Conservation (phyloP, 2,329 filamentous ascomycete genomes). For the Thielaviopsis populi region DNA sequence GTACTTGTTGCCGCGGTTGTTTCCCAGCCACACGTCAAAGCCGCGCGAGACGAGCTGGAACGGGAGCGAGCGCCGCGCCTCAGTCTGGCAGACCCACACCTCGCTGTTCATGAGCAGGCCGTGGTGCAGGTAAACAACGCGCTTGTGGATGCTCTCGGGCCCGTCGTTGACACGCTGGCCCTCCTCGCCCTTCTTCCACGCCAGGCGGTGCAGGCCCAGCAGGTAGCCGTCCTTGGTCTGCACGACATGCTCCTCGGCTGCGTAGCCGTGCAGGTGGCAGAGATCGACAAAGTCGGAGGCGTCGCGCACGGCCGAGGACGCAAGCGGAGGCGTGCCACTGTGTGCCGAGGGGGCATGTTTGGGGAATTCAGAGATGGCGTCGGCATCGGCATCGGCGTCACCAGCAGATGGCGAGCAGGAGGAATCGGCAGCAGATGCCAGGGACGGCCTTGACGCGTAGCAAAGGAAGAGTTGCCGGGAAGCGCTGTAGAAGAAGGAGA, state of each 20-base stretch:
- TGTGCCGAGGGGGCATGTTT: background rate
- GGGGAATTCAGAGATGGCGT: slow-evolving; percentile 26
- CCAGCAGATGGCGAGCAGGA: background rate
- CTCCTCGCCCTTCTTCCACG: slow-evolving; percentile 70
- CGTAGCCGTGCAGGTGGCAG: slow-evolving; percentile 82
- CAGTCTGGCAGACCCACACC: slow-evolving; percentile 89
- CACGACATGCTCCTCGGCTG: slow-evolving; percentile 89
- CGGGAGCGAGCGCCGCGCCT: slow-evolving; percentile 70
- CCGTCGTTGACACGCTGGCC: slow-evolving; percentile 62
- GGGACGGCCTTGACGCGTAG: slow-evolving; percentile 7
- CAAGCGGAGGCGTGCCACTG: slow-evolving; percentile 34
- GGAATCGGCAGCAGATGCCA: background rate
- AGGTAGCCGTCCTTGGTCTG: slow-evolving; percentile 91
- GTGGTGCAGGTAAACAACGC: slow-evolving; percentile 86
- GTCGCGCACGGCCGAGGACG: slow-evolving; percentile 59
- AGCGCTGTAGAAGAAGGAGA: slow-evolving; percentile 65
- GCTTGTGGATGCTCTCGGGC: slow-evolving; percentile 54
- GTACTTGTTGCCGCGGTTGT: slow-evolving; percentile 98
- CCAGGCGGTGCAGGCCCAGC: slow-evolving; percentile 74
- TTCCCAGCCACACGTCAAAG: slow-evolving; percentile 95
- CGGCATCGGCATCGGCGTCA: slow-evolving; percentile 38
- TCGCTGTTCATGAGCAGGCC: slow-evolving; percentile 97
- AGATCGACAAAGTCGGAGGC: slow-evolving; percentile 87
- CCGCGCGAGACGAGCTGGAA: slow-evolving; percentile 81
- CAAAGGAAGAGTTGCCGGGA: slow-evolving; percentile 73